phyloP scores from a whole-genome alignment of 768 basidiomycete species.

The Boletus vermiculosoides region DNA sequence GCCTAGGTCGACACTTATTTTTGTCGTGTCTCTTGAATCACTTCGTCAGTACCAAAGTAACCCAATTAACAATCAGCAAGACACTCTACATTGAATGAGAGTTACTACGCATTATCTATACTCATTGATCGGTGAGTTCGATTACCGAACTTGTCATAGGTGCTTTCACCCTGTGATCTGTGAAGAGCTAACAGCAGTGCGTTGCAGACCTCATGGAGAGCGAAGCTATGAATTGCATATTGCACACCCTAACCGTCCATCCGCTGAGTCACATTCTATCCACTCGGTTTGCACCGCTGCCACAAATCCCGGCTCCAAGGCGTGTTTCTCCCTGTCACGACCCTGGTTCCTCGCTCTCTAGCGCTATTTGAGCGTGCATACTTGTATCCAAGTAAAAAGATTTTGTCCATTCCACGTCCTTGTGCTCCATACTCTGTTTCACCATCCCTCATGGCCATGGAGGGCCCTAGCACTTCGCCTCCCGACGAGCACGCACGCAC shows the following conservation, averaged over 20 bases:
- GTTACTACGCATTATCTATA: background rate
- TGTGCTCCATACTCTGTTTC: background rate
- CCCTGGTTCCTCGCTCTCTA: background rate
- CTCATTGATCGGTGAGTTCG: background rate
- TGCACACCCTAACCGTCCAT: slow-evolving; percentile 1
- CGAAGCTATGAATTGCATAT: slow-evolving; percentile 3
- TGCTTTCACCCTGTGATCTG: background rate
- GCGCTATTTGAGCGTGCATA: slow-evolving; percentile 6
- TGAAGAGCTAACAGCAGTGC: background rate
- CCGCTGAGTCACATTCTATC: background rate
- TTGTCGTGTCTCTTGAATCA: background rate
- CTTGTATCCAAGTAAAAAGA: background rate
- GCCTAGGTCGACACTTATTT: background rate
- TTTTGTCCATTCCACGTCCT: background rate
- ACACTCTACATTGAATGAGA: background rate
- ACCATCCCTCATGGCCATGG: background rate
- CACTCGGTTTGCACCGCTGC: background rate
- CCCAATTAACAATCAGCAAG: background rate
- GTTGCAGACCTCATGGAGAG: slow-evolving; percentile 6
- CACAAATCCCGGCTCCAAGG: slow-evolving; percentile 2
- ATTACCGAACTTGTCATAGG: background rate
- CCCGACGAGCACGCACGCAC: background rate
- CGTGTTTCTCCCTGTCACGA: background rate
- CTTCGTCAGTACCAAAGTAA: background rate
- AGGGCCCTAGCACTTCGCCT: background rate